Conservation (phyloP, 2,329 filamentous ascomycete species). For the Cladosporium phlei region DNA sequence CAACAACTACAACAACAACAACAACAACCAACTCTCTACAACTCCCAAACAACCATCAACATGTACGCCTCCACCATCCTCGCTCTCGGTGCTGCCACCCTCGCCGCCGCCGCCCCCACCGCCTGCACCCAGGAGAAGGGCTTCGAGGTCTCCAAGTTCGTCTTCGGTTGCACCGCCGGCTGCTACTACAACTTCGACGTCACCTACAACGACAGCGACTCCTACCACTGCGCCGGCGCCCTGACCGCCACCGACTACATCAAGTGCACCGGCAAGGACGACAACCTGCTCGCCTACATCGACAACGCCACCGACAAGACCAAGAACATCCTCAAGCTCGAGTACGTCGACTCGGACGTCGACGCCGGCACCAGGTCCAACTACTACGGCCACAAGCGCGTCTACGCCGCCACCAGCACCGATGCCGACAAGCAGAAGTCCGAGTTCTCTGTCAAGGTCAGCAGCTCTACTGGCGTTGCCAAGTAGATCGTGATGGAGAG, state of each 20-base stretch:
- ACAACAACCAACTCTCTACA: constrained; percentile 1
- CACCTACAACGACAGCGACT: constrained; percentile 14
- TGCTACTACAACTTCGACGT: constrained; percentile 24
- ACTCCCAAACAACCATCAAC: constrained; percentile 13
- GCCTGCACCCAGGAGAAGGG: not conserved
- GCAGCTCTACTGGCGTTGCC: constrained; percentile 14
- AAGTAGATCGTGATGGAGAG: too few species aligned
- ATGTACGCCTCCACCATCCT: constrained; percentile 21
- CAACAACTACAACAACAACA: not conserved
- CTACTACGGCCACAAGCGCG: constrained; percentile 20
- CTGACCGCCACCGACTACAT: constrained; percentile 20
- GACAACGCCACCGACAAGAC: constrained; percentile 17
- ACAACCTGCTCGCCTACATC: constrained; percentile 20
- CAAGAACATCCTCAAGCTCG: constrained; percentile 19
- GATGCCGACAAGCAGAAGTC: constrained; percentile 18
- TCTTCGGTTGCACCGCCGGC: constrained; percentile 23
- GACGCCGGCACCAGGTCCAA: constrained; percentile 9
- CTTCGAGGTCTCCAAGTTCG: constrained; percentile 24
- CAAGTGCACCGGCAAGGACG: constrained; percentile 20
- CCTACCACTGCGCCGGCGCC: constrained; percentile 20
- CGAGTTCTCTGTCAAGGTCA: constrained; percentile 19
- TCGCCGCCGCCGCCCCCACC: constrained; percentile 19
- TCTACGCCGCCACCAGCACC: constrained; percentile 21
- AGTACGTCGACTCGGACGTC: constrained; percentile 17
- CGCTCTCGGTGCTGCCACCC: constrained; percentile 18